These are phyloP conservation scores for Aspergillus jensenii DNA, from an alignment of 2,329 filamentous ascomycete species.

Conservation along the genomic window DNA sequence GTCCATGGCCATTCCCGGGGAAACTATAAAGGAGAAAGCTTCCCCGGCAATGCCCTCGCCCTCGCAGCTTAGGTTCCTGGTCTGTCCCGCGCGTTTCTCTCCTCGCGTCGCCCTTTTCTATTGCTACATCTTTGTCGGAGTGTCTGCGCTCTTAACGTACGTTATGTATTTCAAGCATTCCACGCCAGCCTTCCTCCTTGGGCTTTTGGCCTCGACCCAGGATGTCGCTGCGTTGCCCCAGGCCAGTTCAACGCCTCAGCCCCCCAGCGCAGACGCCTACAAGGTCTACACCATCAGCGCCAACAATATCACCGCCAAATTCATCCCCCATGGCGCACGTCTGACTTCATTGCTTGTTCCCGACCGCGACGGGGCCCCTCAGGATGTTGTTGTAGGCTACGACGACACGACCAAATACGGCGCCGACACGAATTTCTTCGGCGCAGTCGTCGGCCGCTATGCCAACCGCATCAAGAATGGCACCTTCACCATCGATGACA, in stretches of 20 bases:
- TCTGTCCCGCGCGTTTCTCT: constrained; percentile 30
- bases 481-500: constrained; percentile 52
- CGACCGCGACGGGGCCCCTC: constrained; percentile 48
- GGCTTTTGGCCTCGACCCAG: constrained; percentile 30
- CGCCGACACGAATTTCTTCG: constrained; percentile 50
- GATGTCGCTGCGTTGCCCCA: constrained; percentile 12
- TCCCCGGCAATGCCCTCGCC: constrained; percentile 12
- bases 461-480: constrained; percentile 59
- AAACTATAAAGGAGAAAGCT: constrained; percentile 17
- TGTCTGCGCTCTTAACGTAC: constrained; percentile 28
- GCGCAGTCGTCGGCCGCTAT: constrained; percentile 52
- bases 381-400: constrained; percentile 54
- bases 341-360: constrained; percentile 50
- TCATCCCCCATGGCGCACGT: constrained; percentile 51
- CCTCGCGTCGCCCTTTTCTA: constrained; percentile 29
- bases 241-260: not conserved
- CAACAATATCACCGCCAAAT: constrained; percentile 48
- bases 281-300: constrained; percentile 47
- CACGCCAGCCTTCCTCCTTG: constrained; percentile 33
- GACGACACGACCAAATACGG: constrained; percentile 48
- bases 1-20: not conserved
- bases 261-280: constrained; percentile 32
- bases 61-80: constrained; percentile 24
- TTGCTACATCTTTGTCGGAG: constrained; percentile 29
- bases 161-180: constrained; percentile 39